These are phyloP conservation scores for Neurospora cerealis DNA, from an alignment of 495 filamentous ascomycete species.

Conservation along the genomic window DNA sequence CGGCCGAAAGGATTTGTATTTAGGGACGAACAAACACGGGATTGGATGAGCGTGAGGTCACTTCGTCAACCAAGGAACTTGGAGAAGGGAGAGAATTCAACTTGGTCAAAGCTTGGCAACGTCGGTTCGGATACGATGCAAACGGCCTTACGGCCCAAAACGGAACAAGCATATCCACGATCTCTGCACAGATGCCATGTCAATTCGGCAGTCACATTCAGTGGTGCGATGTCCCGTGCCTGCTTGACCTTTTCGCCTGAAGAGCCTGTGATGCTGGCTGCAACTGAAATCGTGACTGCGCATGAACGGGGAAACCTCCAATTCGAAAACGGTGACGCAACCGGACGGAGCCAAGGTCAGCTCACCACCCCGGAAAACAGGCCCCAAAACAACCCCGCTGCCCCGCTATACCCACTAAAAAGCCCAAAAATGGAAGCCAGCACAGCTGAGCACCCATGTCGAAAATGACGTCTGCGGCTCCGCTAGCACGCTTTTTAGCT, in stretches of 20 bases:
- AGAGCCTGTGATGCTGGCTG: not conserved
- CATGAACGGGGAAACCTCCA: not conserved
- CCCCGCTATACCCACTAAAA: not conserved
- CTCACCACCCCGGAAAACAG: not conserved
- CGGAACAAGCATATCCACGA: not conserved
- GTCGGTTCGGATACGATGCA: not conserved
- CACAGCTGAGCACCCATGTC: slow-evolving; percentile 8
- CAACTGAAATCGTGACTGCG: not conserved
- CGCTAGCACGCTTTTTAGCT: not conserved
- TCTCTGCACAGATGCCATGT: not conserved
- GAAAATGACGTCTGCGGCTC: slow-evolving; percentile 24
- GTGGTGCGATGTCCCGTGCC: not conserved
- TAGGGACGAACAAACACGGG: not conserved
- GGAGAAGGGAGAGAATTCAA: not conserved
- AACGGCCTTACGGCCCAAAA: not conserved
- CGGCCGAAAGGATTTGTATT: not conserved
- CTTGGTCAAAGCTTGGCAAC: not conserved
- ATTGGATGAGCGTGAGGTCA: not conserved
- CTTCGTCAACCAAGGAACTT: not conserved
- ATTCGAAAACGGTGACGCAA: not conserved
- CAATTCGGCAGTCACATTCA: not conserved
- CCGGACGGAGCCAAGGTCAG: not conserved
- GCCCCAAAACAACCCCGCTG: not conserved
- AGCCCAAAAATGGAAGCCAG: not conserved
- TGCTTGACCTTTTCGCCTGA: not conserved